These are phyloP conservation scores for Macrophomina tecta DNA, from an alignment of 2,329 filamentous ascomycete genomes.

Conservation along the genomic window DNA sequence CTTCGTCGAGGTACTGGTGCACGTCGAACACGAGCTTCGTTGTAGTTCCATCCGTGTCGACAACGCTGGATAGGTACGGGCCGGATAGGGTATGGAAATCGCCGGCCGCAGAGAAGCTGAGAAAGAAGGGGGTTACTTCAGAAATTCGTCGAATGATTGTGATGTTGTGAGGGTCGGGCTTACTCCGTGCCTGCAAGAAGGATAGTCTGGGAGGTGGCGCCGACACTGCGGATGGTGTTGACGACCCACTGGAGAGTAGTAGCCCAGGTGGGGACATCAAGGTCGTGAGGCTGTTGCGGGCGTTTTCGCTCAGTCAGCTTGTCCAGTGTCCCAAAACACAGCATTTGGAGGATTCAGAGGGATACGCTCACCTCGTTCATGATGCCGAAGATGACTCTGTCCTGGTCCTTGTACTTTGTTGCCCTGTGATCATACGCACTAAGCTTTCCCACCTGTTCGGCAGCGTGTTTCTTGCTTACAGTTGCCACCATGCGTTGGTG, in stretches of 20 bases:
- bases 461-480: neutral
- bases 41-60: neutral
- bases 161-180: too few relatives aligned
- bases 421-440: neutral
- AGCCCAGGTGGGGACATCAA: slow-evolving; percentile 19
- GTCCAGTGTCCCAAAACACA: too few relatives aligned
- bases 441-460: too few relatives aligned
- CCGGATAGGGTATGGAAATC: neutral
- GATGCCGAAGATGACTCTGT: slow-evolving; percentile 23
- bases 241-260: slow-evolving; percentile 25
- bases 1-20: slow-evolving; percentile 66
- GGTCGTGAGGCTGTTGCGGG: slow-evolving; percentile 5
- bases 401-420: slow-evolving; percentile 16
- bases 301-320: too few relatives aligned
- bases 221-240: slow-evolving; percentile 20
- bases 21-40: slow-evolving; percentile 54
- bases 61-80: neutral
- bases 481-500: slow-evolving; percentile 21
- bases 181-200: slow-evolving; percentile 15
- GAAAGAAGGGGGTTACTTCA: too few relatives aligned
- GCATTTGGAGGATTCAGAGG: neutral
- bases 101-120: neutral
- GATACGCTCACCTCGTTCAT: slow-evolving; percentile 15
- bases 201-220: slow-evolving; percentile 21
- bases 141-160: too few relatives aligned